A percentile compares a stretch with the other conserved stretches of the same genome.
These are phyloP conservation scores for Hemisphaericaspora xylofermentans DNA, from an alignment of 1,139 yeast species.

Conservation along the genomic window DNA sequence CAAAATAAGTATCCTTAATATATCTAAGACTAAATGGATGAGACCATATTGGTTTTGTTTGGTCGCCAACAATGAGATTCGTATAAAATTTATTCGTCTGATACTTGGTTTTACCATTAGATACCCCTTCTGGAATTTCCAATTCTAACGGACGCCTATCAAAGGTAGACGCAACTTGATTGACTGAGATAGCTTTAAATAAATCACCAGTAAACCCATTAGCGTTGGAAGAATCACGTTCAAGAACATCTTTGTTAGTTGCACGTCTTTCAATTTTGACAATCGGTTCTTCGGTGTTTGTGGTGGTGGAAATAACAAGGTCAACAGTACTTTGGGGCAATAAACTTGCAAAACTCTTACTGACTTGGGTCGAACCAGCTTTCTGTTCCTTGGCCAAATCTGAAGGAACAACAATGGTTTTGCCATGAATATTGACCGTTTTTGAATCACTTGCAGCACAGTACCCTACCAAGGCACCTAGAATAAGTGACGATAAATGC, in stretches of 20 bases:
- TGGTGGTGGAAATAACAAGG: slow-evolving; percentile 2
- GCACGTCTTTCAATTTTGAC: slow-evolving; percentile 2
- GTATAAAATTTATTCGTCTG: slow-evolving; percentile 84
- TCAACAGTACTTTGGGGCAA: slow-evolving; percentile 5
- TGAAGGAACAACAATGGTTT: background rate
- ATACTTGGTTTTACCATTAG: slow-evolving; percentile 47
- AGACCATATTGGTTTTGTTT: slow-evolving; percentile 66
- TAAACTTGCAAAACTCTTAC: slow-evolving; percentile 3
- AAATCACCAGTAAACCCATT: slow-evolving; percentile 28
- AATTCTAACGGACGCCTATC: slow-evolving; percentile 48
- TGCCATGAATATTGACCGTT: slow-evolving; percentile 3
- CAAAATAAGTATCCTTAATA: slow-evolving; percentile 40
- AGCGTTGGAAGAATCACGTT: slow-evolving; percentile 4
- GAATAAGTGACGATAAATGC: background rate
- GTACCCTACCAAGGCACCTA: background rate
- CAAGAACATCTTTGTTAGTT: slow-evolving; percentile 1
- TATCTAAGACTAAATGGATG: slow-evolving; percentile 82
- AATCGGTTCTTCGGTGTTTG: background rate
- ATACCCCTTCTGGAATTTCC: slow-evolving; percentile 47
- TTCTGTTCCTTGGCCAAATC: background rate
- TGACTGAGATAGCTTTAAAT: slow-evolving; percentile 48
- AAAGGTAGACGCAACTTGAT: slow-evolving; percentile 51
- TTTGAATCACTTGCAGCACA: background rate
- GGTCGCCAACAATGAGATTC: slow-evolving; percentile 66
- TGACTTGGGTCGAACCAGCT: background rate